Conservation (phyloP, 495 filamentous ascomycete species). For the Aspergillus taichungensis region DNA sequence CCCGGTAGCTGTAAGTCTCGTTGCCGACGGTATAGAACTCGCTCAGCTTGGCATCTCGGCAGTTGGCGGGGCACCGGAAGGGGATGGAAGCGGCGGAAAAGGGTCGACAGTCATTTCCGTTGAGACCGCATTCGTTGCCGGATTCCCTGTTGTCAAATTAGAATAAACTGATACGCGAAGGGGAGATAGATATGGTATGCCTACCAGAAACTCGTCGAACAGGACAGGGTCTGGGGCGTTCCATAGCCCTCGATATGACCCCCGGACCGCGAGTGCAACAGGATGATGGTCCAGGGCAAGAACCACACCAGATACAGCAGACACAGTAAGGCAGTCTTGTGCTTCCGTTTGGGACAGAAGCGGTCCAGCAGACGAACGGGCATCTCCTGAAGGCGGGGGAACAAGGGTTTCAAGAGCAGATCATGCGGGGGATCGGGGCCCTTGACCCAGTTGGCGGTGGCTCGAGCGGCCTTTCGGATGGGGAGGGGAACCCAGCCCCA, state of each 20-base stretch:
- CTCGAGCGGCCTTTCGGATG: conserved; percentile 37
- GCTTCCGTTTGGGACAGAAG: conserved; percentile 52
- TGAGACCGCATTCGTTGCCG: conserved; percentile 67
- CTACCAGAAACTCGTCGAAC: conserved; percentile 52
- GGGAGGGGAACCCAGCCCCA: conserved; percentile 47
- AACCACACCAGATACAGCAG: conserved; percentile 63
- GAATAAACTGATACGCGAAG: neutral
- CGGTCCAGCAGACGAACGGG: conserved; percentile 55
- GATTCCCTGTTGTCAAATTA: conserved; percentile 40
- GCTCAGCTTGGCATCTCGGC: conserved; percentile 52
- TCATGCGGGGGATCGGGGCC: conserved; percentile 59
- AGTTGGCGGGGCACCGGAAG: conserved; percentile 76
- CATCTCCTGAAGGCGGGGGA: conserved; percentile 59
- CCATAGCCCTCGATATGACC: conserved; percentile 64
- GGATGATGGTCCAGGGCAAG: conserved; percentile 57
- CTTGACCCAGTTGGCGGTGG: conserved; percentile 53
- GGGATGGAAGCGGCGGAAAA: conserved; percentile 60
- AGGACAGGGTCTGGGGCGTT: conserved; percentile 55
- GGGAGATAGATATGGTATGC: conserved; percentile 4
- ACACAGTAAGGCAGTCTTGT: conserved; percentile 51
- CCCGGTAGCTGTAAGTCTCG: conserved; percentile 58
- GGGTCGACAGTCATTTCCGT: conserved; percentile 74
- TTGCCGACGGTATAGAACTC: conserved; percentile 69
- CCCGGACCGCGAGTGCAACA: conserved; percentile 52
- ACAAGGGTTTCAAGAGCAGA: conserved; percentile 58